phyloP scores from a whole-genome alignment of 257 asterid species.

The Scutellaria barbata region DNA sequence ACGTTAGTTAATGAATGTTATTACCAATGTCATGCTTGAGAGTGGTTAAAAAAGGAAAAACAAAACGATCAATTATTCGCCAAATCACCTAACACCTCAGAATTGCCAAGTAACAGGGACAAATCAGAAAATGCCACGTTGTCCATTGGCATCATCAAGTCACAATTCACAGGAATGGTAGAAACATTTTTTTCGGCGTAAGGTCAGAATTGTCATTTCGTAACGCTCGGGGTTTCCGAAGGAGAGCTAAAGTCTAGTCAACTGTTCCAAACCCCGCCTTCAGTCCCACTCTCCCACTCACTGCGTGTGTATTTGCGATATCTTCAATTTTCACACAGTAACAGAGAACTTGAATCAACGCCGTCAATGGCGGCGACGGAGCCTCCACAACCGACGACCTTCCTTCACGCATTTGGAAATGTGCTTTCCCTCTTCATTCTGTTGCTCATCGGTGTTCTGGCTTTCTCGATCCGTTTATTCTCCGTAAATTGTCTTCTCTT shows the following conservation, averaged over 20 bases:
- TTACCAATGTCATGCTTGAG: no score
- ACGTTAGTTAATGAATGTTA: no score
- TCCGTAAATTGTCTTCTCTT: conserved; percentile 54
- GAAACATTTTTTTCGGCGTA: neutral
- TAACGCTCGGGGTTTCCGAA: conserved; percentile 10
- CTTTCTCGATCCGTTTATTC: conserved; percentile 99
- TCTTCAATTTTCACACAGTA: conserved; percentile 15
- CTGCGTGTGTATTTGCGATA: conserved; percentile 25
- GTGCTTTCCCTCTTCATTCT: conserved; percentile 77
- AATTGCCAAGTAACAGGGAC: conserved; percentile 2
- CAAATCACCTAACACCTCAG: neutral
- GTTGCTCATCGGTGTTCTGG: conserved; percentile 81
- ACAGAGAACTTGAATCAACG: conserved; percentile 31
- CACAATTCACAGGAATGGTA: neutral
- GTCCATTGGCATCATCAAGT: neutral
- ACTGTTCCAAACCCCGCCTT: conserved; percentile 37
- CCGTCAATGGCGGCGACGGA: conserved; percentile 54
- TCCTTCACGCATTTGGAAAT: conserved; percentile 76
- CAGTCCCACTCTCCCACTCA: conserved; percentile 38
- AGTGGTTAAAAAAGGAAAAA: no score
- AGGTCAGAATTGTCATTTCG: conserved; percentile 33
- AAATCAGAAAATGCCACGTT: conserved; percentile 23
- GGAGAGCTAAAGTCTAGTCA: conserved; percentile 31
- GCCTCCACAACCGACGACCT: conserved; percentile 29
- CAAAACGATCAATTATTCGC: no score